A percentile compares a stretch with the other conserved stretches of the same genome.
phyloP scores from a whole-genome alignment of 306 rosid genomes.

The Alnus rubra region DNA sequence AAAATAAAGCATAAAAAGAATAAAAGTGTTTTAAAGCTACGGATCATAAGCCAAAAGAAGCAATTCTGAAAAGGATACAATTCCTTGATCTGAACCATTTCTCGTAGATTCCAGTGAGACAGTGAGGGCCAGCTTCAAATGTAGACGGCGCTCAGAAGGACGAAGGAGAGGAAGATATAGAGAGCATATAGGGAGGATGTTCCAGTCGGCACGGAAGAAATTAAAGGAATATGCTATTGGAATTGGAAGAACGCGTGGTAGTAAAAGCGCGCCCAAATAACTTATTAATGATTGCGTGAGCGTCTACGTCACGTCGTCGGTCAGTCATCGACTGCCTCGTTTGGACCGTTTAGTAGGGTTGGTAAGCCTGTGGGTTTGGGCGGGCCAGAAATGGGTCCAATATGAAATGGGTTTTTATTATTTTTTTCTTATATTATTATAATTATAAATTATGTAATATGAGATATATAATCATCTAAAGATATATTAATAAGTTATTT shows the following conservation, averaged over 20 bases:
- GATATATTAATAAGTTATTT: too few species aligned
- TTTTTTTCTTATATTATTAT: too few species aligned
- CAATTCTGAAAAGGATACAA: conserved; percentile 38
- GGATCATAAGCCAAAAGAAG: neutral
- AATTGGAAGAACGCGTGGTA: neutral
- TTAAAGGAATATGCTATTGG: neutral
- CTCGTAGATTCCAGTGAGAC: neutral
- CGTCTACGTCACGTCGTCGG: neutral
- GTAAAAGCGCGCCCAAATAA: neutral
- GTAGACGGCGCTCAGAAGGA: too few species aligned
- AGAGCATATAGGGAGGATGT: neutral
- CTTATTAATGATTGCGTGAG: neutral
- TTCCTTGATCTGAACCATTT: conserved; percentile 51
- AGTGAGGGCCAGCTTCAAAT: neutral
- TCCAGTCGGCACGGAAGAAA: neutral
- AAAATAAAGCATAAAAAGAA: neutral
- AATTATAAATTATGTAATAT: too few species aligned
- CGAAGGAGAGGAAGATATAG: neutral
- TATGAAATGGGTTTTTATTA: too few species aligned
- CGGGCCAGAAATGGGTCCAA: too few species aligned
- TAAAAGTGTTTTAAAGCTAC: neutral
- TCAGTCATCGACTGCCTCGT: neutral
- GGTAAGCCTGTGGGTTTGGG: too few species aligned
- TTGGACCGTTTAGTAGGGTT: neutral
- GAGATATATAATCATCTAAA: too few species aligned